phyloP scores from a whole-genome alignment of 2,329 filamentous ascomycete species.

The Stenocarpella maydis region DNA sequence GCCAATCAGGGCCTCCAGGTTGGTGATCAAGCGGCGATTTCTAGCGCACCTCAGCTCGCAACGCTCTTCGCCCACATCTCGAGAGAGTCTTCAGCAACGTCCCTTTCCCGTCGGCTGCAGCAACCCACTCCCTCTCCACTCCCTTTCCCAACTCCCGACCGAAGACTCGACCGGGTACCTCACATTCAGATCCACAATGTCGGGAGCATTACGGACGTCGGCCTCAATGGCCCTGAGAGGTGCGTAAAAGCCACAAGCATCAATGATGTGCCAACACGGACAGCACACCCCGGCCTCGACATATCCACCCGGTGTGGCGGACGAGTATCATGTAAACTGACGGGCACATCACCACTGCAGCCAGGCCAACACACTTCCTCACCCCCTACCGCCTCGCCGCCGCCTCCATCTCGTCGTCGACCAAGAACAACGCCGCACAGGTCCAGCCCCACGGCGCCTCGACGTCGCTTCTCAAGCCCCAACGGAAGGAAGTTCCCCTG shows the following conservation, averaged over 20 bases:
- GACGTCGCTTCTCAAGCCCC: conserved; percentile 59
- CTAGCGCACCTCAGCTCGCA: conserved; percentile 26
- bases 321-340: background rate
- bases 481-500: conserved; percentile 76
- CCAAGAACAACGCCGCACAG: conserved; percentile 66
- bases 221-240: conserved; percentile 62
- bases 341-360: conserved; percentile 51
- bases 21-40: conserved; percentile 34
- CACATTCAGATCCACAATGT: conserved; percentile 48
- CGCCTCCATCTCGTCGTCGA: conserved; percentile 71
- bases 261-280: too few species aligned
- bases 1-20: conserved; percentile 32
- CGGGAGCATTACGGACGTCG: conserved; percentile 58
- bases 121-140: conserved; percentile 8
- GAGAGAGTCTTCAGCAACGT: background rate
- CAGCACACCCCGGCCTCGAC: background rate
- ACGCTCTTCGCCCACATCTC: conserved; percentile 1
- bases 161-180: background rate
- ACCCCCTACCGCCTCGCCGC: conserved; percentile 70
- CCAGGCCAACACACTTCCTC: conserved; percentile 70
- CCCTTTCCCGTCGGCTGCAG: background rate
- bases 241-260: conserved; percentile 43
- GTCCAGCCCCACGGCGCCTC: conserved; percentile 57
- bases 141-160: background rate
- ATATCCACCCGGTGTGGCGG: background rate